Evolutionary conservation across 345 rosid species (phyloP).

Genomic region (Pistacia vera): DNA sequence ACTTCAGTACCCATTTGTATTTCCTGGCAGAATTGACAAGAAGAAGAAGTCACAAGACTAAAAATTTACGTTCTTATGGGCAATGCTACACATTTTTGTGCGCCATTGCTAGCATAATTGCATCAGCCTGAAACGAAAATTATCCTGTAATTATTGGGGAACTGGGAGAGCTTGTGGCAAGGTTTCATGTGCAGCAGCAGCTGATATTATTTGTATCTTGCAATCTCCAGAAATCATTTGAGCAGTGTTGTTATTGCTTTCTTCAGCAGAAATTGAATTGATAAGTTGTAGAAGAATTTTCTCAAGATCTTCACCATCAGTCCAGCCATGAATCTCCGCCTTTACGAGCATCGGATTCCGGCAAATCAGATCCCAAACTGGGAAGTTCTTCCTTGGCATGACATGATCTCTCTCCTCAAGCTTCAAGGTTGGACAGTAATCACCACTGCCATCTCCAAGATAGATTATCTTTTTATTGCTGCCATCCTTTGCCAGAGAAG

Average conservation of each 20-base stretch:
- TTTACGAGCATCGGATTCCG: conserved; percentile 51
- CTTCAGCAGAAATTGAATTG: conserved; percentile 23
- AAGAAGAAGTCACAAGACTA: neutral
- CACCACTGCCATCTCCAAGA: conserved; percentile 84
- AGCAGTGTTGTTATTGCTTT: neutral
- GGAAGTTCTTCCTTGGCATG: conserved; percentile 91
- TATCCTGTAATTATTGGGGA: conserved; percentile 29
- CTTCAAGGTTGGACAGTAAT: conserved; percentile 82
- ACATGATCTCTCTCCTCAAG: conserved; percentile 50
- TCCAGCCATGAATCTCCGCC: conserved; percentile 77
- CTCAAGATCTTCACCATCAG: conserved; percentile 68
- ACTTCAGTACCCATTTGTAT: too few species aligned
- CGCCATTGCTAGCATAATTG: neutral
- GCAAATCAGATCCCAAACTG: conserved; percentile 75
- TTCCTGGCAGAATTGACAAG: neutral
- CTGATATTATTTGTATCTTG: conserved; percentile 47
- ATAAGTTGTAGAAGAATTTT: conserved; percentile 40
- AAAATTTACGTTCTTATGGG: neutral
- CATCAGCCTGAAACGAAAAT: neutral
- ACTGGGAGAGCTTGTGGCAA: conserved; percentile 44
- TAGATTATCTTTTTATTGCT: conserved; percentile 57
- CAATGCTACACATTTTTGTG: neutral
- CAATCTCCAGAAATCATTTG: conserved; percentile 45
- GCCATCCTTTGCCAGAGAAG: conserved; percentile 48
- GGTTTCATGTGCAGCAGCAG: conserved; percentile 31